Base-by-base conservation (phyloP, 2,329 filamentous ascomycete genomes). In the Phoma sp. region DNA sequence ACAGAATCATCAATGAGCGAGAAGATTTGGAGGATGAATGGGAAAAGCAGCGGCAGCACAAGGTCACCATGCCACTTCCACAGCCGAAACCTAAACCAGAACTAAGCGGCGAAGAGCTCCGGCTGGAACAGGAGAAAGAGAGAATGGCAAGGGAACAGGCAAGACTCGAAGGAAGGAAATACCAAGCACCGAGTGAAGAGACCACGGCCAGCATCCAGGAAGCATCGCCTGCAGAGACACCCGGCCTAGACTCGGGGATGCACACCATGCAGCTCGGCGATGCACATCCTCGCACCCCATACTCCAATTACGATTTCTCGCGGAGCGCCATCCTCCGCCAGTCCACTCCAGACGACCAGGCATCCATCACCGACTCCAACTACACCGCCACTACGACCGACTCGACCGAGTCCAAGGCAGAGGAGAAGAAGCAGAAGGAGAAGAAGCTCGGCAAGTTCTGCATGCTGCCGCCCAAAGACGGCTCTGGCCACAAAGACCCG, bases 361-460 rank as follows among this genome's bases (percentile, higher is more conserved):
- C 54, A 5, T 66, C 66, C 9, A 45, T 62, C 3, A 58, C 60
- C 15, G 62, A 68, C 23, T 65, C 64, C 0, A 51, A 54, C 2
- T 61, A 63, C 32, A 67, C 66, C 1, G 50, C 66, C n/a, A 40
- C 59, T 10, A 67, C 63, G n/a, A 60, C 45, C 17, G 21, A 43
- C 18, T 47, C 54, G 4, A 56, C 46, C 29, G 15, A 30, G 7
- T 36, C 48, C 18, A 37, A 45, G 6, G 17, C 54, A 20, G 52
- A 39, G 7, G 53, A 54, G 10, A 49, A 42, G 3, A 59, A 47
- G 7, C 38, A 56, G 7, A 78, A 76, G 61, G 73, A 64, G 23
- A 71, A 73, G 38, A 88, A 87, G 64, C 81, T 89, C 43, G 84
- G 85, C 53, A 93, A 90, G 67, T 96, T 97, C 73, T 95, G 92